These are phyloP conservation scores for Mycena belliarum DNA, from an alignment of 768 basidiomycete genomes.

Conservation along the genomic window DNA sequence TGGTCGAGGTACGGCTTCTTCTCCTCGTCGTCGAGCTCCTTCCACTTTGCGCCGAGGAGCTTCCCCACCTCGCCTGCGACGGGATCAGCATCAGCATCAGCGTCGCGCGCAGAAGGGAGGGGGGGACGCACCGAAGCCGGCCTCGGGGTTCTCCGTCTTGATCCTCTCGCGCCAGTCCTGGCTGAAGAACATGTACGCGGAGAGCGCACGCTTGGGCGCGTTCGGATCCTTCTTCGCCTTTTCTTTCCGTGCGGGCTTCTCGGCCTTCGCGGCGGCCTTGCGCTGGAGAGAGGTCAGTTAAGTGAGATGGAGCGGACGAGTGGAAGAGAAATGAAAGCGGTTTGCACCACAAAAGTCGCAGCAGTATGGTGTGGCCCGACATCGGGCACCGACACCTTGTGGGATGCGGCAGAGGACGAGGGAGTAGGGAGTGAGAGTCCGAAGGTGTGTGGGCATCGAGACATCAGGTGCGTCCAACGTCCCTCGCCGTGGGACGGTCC, in stretches of 20 bases:
- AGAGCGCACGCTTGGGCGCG: constrained; percentile 89
- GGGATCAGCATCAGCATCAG: constrained; percentile 10
- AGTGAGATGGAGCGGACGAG: background rate
- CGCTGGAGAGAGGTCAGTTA: constrained; percentile 43
- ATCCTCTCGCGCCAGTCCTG: constrained; percentile 95
- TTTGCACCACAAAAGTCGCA: background rate
- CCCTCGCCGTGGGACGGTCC: background rate
- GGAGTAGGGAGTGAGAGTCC: background rate
- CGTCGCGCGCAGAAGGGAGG: background rate
- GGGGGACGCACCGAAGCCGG: constrained; percentile 72
- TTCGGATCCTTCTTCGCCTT: constrained; percentile 79
- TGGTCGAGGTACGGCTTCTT: constrained; percentile 94
- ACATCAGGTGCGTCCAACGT: constrained; percentile 16
- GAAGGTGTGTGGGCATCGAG: background rate
- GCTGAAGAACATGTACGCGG: constrained; percentile 99
- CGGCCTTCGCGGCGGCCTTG: constrained; percentile 75
- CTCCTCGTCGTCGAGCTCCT: constrained; percentile 88
- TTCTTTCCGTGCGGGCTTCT: constrained; percentile 51
- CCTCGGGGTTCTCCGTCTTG: constrained; percentile 95
- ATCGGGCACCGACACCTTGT: background rate
- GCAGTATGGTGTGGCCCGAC: constrained; percentile 14
- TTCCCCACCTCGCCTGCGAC: constrained; percentile 86
- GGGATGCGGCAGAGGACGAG: background rate
- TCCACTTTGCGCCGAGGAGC: constrained; percentile 95
- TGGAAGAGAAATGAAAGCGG: background rate